phyloP scores from a whole-genome alignment of 2,329 filamentous ascomycete species.

The Ophiosphaerella korrae region DNA sequence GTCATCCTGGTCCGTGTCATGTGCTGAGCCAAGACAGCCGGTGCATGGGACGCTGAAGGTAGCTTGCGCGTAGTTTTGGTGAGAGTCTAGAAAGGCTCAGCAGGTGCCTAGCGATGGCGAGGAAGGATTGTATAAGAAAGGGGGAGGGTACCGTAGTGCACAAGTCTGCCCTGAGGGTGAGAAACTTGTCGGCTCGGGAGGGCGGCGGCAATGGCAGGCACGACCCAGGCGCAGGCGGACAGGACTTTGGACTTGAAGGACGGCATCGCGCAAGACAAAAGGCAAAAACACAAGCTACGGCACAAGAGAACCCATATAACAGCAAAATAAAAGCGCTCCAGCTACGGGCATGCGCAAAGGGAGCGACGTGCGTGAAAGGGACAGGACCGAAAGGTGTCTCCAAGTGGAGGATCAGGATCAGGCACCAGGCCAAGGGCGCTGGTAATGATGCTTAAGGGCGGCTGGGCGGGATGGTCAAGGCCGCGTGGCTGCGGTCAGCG shows the following conservation, averaged over 20 bases:
- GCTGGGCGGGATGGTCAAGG: constrained; percentile 5
- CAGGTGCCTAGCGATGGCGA: constrained; percentile 41
- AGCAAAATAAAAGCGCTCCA: not conserved
- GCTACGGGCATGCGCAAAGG: constrained; percentile 18
- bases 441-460: constrained; percentile 12
- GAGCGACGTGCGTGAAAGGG: constrained; percentile 22
- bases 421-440: constrained; percentile 37
- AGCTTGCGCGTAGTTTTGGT: constrained; percentile 46
- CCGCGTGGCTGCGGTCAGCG: constrained; percentile 26
- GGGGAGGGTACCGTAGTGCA: constrained; percentile 38
- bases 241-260: constrained; percentile 40
- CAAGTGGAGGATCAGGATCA: constrained; percentile 24
- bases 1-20: constrained; percentile 47
- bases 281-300: constrained; percentile 4
- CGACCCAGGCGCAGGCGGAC: constrained; percentile 35
- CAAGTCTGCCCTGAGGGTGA: constrained; percentile 24
- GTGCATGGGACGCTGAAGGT: constrained; percentile 51
- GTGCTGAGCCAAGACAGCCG: constrained; percentile 48
- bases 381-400: constrained; percentile 20
- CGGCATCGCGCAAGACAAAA: constrained; percentile 29
- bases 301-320: constrained; percentile 3
- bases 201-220: constrained; percentile 37
- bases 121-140: constrained; percentile 19
- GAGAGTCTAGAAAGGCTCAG: constrained; percentile 38
- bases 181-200: constrained; percentile 24